Percentiles rank a stretch among this genome's conserved stretches.
phyloP scores from a whole-genome alignment of 2,329 filamentous ascomycete species.

The Teratosphaeria pseudoeucalypti region DNA sequence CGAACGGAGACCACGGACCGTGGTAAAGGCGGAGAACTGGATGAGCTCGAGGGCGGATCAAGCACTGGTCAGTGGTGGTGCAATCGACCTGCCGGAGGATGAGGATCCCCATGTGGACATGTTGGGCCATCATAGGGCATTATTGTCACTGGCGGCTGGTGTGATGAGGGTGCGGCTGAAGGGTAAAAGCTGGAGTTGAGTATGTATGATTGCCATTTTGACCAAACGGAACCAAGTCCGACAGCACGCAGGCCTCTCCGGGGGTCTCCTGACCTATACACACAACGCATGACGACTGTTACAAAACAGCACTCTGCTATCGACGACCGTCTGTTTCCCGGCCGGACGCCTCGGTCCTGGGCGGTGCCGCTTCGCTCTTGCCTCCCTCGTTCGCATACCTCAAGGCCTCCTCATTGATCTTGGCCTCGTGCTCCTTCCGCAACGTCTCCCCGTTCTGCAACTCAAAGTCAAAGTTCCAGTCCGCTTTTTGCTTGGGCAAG shows the following conservation, averaged over 20 bases:
- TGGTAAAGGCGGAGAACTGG: slow-evolving; percentile 35
- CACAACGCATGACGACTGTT: background rate
- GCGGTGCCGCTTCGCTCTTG: background rate
- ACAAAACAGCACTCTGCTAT: background rate
- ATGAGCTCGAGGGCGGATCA: slow-evolving; percentile 34
- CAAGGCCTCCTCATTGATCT: background rate
- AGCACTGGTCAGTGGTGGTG: slow-evolving; percentile 32
- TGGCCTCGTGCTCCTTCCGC: background rate
- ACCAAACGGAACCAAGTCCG: slow-evolving; percentile 4
- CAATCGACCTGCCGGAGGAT: slow-evolving; percentile 24
- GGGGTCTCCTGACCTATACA: background rate
- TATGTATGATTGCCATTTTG: slow-evolving; percentile 36
- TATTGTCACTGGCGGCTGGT: slow-evolving; percentile 31
- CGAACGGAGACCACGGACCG: no score
- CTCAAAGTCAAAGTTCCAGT: background rate
- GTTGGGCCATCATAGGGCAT: slow-evolving; percentile 23
- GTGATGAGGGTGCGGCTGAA: slow-evolving; percentile 26
- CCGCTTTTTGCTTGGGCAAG: background rate
- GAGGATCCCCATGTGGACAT: slow-evolving; percentile 28
- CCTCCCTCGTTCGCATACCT: background rate
- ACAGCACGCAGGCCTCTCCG: background rate
- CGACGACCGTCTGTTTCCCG: background rate
- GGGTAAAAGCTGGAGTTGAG: slow-evolving; percentile 30
- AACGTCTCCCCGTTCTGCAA: background rate
- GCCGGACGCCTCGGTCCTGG: background rate